These are phyloP conservation scores for Sordariomycetes sp. DNA, from an alignment of 2,329 filamentous ascomycete genomes.

Conservation along the genomic window DNA sequence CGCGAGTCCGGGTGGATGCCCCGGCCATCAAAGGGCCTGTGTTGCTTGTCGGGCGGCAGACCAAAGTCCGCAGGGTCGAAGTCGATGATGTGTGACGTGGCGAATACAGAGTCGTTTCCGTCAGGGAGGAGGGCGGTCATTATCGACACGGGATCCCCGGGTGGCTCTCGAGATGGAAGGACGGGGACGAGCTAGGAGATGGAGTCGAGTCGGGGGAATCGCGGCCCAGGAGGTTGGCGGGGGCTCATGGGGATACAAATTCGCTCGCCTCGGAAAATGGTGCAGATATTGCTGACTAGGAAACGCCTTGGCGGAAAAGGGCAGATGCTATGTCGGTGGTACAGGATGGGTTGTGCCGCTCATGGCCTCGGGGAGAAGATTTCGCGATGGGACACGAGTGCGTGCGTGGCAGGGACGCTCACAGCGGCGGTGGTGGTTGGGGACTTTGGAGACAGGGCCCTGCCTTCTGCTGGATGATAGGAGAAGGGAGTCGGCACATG, in stretches of 20 bases:
- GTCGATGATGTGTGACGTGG: neutral
- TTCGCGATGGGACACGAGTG: neutral
- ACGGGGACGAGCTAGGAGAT: neutral
- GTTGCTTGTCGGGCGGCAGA: constrained; percentile 1
- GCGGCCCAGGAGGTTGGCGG: neutral
- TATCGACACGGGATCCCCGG: neutral
- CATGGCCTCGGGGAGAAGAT: neutral
- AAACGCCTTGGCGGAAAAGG: neutral
- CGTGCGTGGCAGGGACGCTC: neutral
- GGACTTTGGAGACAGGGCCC: neutral
- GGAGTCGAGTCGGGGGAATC: neutral
- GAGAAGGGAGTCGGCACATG: neutral
- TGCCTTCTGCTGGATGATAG: neutral
- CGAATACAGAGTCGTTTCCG: neutral
- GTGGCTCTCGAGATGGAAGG: neutral
- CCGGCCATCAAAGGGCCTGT: constrained; percentile 2
- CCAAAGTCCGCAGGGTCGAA: neutral
- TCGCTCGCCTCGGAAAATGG: neutral
- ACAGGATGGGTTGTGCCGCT: neutral
- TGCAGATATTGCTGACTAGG: neutral
- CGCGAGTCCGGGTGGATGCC: neutral
- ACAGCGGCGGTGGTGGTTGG: neutral
- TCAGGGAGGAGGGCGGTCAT: neutral
- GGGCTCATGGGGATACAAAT: neutral
- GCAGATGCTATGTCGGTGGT: neutral